Evolutionary conservation across 1,284 basidiomycete species (phyloP).

Genomic region (Hortiboletus rubellus): DNA sequence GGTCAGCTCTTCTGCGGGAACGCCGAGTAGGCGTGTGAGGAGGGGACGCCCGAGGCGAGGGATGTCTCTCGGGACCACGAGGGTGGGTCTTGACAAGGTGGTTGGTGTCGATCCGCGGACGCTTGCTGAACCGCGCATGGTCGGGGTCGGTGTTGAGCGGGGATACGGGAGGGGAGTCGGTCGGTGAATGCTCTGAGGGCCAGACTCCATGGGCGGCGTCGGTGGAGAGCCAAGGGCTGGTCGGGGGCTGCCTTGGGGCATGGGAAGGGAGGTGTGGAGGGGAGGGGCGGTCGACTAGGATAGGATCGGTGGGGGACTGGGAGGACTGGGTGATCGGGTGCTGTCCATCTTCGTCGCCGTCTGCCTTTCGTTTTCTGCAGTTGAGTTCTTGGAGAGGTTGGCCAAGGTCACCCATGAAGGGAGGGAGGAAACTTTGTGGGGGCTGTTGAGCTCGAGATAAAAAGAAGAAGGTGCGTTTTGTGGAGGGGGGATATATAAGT

Average conservation of each 20-base stretch:
- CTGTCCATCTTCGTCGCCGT: constrained; percentile 31
- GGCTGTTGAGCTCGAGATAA: constrained; percentile 16
- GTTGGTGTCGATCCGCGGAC: constrained; percentile 34
- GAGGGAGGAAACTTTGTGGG: background rate
- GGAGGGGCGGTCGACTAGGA: constrained; percentile 27
- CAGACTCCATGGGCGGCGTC: constrained; percentile 31
- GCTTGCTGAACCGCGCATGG: constrained; percentile 28
- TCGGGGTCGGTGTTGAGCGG: constrained; percentile 27
- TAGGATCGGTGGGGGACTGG: constrained; percentile 17
- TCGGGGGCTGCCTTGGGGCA: constrained; percentile 31
- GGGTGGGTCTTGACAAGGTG: constrained; percentile 12
- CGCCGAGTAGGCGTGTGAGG: constrained; percentile 29
- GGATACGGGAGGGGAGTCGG: constrained; percentile 32
- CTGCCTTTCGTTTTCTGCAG: constrained; percentile 37
- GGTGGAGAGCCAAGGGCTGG: constrained; percentile 34
- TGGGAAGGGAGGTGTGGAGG: constrained; percentile 14
- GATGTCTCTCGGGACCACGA: constrained; percentile 15
- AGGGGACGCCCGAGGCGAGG: constrained; percentile 21
- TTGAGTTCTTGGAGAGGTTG: constrained; percentile 31
- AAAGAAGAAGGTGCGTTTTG: constrained; percentile 13
- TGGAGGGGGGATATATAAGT: constrained; percentile 27
- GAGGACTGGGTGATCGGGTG: constrained; percentile 14
- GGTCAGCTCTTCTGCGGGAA: constrained; percentile 24
- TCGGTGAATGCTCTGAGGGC: constrained; percentile 29
- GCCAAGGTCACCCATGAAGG: constrained; percentile 33